Evolutionary conservation across 208 protist genomes (phyloP), one percentile per base, ranked within the genome.

Genomic region (Trypanosoma avium): DNA sequence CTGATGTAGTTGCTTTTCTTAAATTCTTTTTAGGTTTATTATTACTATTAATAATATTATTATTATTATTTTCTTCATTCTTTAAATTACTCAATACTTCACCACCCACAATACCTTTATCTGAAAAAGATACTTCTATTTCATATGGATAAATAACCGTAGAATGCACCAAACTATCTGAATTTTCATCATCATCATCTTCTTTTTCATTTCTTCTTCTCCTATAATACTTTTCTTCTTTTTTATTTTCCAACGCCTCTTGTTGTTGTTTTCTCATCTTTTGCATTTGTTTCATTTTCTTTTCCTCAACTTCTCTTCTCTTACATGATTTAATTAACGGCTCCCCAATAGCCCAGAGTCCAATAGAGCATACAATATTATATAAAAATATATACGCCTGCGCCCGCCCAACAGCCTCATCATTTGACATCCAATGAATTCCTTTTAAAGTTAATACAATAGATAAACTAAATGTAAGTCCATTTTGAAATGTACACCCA

Each of bases 311-410:
- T 17, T 45, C 4, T 45, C 22, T 0, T 29, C 32, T 22, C 46
- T 64, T 64, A 40, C 45, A 43, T 26, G 43, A 54, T n/a, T 24
- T 40, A 45, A 71, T 68, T 2, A 71, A 40, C 5, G 56, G 65
- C 22, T 77, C 57, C 22, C 50, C 65, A 30, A 70, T 70, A 33
- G 26, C 73, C 83, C 81, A 93, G 0, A 86, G 70, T 0, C 74
- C 79, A 29, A 88, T 71, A 24, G 79, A 82, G 59, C 74, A 84
- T 32, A 79, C 27, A 26, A 90, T 73, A 60, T 88, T 93, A 71
- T 90, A 90, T 0, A 90, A 61, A 61, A 90, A 88, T 21, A 93
- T 77, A 67, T 87, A 88, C 3, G 67, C 71, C 60, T 80, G 54
- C 36, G 70, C 81, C 17, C 77, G 61, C 5, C 75, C 49, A 21